Percentiles rank a stretch among this genome's conserved stretches.
These are phyloP conservation scores for Ophiostoma triangulosporum DNA, from an alignment of 2,329 filamentous ascomycete species.

Conservation along the genomic window DNA sequence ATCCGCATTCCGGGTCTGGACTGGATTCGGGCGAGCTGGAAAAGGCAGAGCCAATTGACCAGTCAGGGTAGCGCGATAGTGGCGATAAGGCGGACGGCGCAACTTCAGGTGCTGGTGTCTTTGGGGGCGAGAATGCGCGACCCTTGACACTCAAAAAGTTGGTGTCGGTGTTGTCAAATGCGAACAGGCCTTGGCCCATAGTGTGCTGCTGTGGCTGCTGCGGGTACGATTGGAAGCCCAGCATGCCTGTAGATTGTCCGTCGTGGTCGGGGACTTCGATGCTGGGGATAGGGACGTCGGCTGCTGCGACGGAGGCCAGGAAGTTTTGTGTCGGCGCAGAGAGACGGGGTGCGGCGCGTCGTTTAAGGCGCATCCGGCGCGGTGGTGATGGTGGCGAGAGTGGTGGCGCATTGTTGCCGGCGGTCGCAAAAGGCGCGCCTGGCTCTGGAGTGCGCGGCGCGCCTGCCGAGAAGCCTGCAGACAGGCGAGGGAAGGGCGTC, in stretches of 20 bases:
- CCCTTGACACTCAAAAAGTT: slow-evolving; percentile 22
- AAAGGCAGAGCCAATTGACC: slow-evolving; percentile 42
- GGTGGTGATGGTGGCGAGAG: slow-evolving; percentile 40
- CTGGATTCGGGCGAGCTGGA: slow-evolving; percentile 43
- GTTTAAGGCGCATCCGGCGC: slow-evolving; percentile 41
- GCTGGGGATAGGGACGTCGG: slow-evolving; percentile 50
- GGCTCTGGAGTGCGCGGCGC: slow-evolving; percentile 43
- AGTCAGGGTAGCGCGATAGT: slow-evolving; percentile 40
- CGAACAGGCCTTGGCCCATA: not conserved
- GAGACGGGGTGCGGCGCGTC: slow-evolving; percentile 35
- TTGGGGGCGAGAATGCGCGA: slow-evolving; percentile 39
- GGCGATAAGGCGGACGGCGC: slow-evolving; percentile 24
- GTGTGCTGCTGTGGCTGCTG: not conserved
- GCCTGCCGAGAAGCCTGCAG: slow-evolving; percentile 29
- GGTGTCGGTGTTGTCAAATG: slow-evolving; percentile 13
- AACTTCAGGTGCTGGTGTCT: slow-evolving; percentile 40
- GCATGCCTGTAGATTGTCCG: slow-evolving; percentile 7
- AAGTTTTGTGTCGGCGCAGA: slow-evolving; percentile 50
- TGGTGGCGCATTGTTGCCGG: slow-evolving; percentile 22
- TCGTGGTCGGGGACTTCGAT: slow-evolving; percentile 42
- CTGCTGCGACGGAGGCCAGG: slow-evolving; percentile 51
- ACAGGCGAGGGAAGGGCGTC: slow-evolving; percentile 30
- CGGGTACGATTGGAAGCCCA: not conserved
- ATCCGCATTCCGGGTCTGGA: slow-evolving; percentile 36
- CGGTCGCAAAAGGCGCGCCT: slow-evolving; percentile 16